phyloP scores from a whole-genome alignment of 208 protist genomes.

The Naegleria lovaniensis region DNA sequence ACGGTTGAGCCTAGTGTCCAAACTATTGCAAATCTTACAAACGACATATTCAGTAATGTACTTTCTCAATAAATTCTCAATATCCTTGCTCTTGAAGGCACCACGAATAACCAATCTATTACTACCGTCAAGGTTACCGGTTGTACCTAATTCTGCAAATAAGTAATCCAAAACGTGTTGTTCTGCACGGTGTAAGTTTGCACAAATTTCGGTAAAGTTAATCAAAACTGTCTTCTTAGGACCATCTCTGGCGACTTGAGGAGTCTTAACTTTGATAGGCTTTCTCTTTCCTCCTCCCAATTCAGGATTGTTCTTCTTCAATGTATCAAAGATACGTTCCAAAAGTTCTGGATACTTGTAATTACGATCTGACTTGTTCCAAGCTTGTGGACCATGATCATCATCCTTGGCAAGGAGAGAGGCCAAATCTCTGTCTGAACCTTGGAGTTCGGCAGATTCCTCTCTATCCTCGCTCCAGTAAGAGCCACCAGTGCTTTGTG shows the following conservation, averaged over 20 bases:
- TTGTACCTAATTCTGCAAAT: slow-evolving; percentile 74
- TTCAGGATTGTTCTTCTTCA: slow-evolving; percentile 39
- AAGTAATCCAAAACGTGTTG: slow-evolving; percentile 79
- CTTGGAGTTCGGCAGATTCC: neutral
- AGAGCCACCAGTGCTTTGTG: neutral
- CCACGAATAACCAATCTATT: slow-evolving; percentile 72
- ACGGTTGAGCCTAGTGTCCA: slow-evolving; percentile 73
- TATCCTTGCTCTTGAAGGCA: slow-evolving; percentile 50
- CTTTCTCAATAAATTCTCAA: slow-evolving; percentile 66
- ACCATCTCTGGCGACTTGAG: slow-evolving; percentile 68
- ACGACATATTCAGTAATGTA: slow-evolving; percentile 80
- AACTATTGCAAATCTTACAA: slow-evolving; percentile 73
- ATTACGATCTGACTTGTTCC: slow-evolving; percentile 12
- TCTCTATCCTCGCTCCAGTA: neutral
- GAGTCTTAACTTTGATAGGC: slow-evolving; percentile 54
- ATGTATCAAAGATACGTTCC: slow-evolving; percentile 31
- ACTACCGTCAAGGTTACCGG: slow-evolving; percentile 70
- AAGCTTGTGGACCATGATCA: neutral
- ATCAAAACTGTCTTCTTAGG: slow-evolving; percentile 79
- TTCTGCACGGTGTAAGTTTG: slow-evolving; percentile 64
- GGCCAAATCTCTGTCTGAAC: neutral
- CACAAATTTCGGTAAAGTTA: slow-evolving; percentile 79
- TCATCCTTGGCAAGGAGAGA: neutral
- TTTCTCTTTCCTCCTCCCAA: slow-evolving; percentile 35
- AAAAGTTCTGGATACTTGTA: slow-evolving; percentile 37